Conservation (phyloP, 495 filamentous ascomycete species). For the Penicillium pulvis region DNA sequence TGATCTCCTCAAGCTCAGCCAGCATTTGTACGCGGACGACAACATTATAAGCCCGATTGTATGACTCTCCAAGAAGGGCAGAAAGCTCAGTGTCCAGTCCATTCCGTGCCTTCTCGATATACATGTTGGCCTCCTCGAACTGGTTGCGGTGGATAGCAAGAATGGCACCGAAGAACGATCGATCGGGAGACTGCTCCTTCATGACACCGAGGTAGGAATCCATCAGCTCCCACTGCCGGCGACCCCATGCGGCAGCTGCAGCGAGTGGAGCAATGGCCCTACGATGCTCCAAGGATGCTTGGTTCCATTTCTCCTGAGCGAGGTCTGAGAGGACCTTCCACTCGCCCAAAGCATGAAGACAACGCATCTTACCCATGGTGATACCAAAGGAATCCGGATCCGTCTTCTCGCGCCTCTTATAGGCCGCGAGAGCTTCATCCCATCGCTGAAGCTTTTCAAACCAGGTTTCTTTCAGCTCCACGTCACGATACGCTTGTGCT, state of each 20-base stretch:
- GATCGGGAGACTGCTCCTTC: constrained; percentile 88
- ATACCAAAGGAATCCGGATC: constrained; percentile 82
- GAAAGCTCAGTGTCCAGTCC: constrained; percentile 93
- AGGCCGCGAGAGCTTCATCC: constrained; percentile 95
- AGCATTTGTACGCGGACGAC: constrained; percentile 98
- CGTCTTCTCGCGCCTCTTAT: constrained; percentile 73
- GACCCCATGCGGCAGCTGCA: constrained; percentile 95
- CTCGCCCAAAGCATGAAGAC: constrained; percentile 93
- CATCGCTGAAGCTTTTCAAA: constrained; percentile 97
- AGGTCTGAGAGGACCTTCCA: constrained; percentile 90
- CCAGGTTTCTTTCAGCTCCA: constrained; percentile 95
- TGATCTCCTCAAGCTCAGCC: constrained; percentile 96
- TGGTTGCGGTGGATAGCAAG: constrained; percentile 92
- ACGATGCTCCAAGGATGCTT: constrained; percentile 80
- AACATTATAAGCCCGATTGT: constrained; percentile 92
- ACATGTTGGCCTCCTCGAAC: constrained; percentile 80
- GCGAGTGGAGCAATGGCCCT: constrained; percentile 88
- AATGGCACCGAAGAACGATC: constrained; percentile 96
- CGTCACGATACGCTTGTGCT: constrained; percentile 91
- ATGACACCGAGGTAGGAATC: constrained; percentile 93
- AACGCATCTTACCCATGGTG: constrained; percentile 99
- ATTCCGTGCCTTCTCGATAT: constrained; percentile 89
- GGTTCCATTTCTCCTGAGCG: constrained; percentile 89
- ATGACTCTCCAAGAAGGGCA: constrained; percentile 91
- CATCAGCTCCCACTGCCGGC: constrained; percentile 96